These are phyloP conservation scores for Paraphaeosphaeria minitans DNA, from an alignment of 2,329 filamentous ascomycete genomes.

Conservation along the genomic window DNA sequence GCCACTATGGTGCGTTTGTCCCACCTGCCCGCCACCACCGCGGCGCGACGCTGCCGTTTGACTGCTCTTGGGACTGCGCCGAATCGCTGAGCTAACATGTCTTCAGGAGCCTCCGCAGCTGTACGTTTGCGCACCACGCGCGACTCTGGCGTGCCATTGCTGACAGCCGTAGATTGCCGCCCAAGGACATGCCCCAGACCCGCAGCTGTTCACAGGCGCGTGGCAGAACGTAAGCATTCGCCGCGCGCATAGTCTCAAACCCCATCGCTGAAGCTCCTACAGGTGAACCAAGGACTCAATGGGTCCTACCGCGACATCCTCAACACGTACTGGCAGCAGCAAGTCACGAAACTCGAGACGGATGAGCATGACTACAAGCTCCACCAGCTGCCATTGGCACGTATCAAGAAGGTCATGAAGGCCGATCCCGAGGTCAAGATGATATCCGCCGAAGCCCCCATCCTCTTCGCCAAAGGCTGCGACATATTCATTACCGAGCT, in stretches of 20 bases:
- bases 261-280: slow-evolving; percentile 30
- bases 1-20: slow-evolving; percentile 55
- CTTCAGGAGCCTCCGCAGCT: slow-evolving; percentile 68
- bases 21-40: slow-evolving; percentile 4
- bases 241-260: background rate
- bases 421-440: slow-evolving; percentile 99
- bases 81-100: slow-evolving; percentile 25
- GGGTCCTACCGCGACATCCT: slow-evolving; percentile 95
- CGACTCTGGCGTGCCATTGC: slow-evolving; percentile 17
- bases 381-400: slow-evolving; percentile 93
- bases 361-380: slow-evolving; percentile 99
- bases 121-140: slow-evolving; percentile 55
- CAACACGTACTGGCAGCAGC: slow-evolving; percentile 99
- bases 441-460: slow-evolving; percentile 98
- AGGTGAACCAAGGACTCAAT: slow-evolving; percentile 94
- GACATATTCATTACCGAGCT: slow-evolving; percentile 99
- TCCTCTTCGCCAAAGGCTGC: slow-evolving; percentile 96
- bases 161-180: slow-evolving; percentile 70
- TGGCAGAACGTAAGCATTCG: slow-evolving; percentile 79
- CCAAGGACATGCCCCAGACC: slow-evolving; percentile 83
- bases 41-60: slow-evolving; percentile 11
- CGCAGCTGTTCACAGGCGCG: slow-evolving; percentile 89
- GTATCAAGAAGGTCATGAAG: slow-evolving; percentile 99
- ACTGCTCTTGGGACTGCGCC: slow-evolving; percentile 14
- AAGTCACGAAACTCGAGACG: slow-evolving; percentile 91